These are phyloP conservation scores for Gracilaria gracilis DNA, from an alignment of 23 red algal species.

Conservation along the genomic window DNA sequence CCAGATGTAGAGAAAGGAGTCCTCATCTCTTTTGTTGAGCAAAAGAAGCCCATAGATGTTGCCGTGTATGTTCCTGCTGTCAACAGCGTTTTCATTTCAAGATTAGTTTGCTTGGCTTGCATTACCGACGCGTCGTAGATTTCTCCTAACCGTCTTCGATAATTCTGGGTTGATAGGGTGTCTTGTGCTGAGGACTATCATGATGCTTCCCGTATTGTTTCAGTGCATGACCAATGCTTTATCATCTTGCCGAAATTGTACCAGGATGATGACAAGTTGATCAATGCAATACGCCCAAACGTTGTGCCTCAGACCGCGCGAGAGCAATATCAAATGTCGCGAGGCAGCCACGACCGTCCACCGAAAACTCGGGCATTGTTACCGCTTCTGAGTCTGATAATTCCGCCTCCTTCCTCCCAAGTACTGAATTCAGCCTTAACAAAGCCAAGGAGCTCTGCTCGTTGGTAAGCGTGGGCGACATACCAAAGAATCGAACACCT, in stretches of 20 bases:
- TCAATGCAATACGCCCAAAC: slow-evolving; percentile 45
- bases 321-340: not conserved
- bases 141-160: not conserved
- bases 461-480: slow-evolving; percentile 16
- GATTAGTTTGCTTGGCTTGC: not conserved
- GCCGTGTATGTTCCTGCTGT: slow-evolving; percentile 39
- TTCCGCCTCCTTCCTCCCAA: slow-evolving; percentile 49
- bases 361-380: not conserved
- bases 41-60: slow-evolving; percentile 34
- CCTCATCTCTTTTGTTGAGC: slow-evolving; percentile 42
- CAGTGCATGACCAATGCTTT: not conserved
- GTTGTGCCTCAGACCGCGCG: slow-evolving; percentile 1
- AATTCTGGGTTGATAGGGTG: slow-evolving; percentile 21
- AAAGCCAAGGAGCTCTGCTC: slow-evolving; percentile 43
- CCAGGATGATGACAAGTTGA: slow-evolving; percentile 17
- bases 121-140: not conserved
- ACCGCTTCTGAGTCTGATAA: not conserved
- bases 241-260: slow-evolving; percentile 52
- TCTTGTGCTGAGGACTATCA: slow-evolving; percentile 43
- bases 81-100: slow-evolving; percentile 58
- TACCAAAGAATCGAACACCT: slow-evolving; percentile 32
- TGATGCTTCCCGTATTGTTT: slow-evolving; percentile 14
- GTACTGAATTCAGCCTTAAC: slow-evolving; percentile 34
- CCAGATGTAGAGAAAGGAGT: not conserved
- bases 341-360: not conserved